Evolutionary conservation across 2,329 filamentous ascomycete genomes (phyloP), one percentile per base, ranked within the genome.

Genomic region (Curvularia hawaiiensis): DNA sequence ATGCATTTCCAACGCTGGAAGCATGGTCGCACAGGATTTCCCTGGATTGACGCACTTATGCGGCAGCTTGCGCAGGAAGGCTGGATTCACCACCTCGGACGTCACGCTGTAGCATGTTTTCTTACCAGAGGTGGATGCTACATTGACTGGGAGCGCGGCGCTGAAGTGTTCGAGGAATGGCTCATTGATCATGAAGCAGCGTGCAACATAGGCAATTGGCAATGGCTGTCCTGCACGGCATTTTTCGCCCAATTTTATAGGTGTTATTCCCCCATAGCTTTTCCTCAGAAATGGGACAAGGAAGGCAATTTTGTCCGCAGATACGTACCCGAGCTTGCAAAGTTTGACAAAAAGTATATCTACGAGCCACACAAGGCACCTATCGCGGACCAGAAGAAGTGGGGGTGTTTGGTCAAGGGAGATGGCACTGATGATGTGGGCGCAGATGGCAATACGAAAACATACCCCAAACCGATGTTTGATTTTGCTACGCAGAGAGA

Each of bases 31-130:
- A 93, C 90, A 0, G 90, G 90, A 0, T 92, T 92, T 60, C 90
- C 90, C 0, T 92, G 88, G 85, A 91, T 93, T 64, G 90, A 93
- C 68, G 89, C 89, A 0, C 79, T 92, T 40, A 92, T 93, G 90
- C 84, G 89, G 1, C 90, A 92, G 73, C 80, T 93, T 14, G 80
- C 82, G 14, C 72, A 80, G 2, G 89, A 92, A 70, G 90, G 90
- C 28, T 93, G 90, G 90, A 90, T 92, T 9, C 90, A 93, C 70
- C 90, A 93, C 70, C 81, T 92, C 0, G 90, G 89, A 2, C 83
- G 90, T 0, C 90, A 93, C 73, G 84, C 87, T n/a, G 87, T 93
- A 0, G 90, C 90, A 0, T 92, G 89, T 70, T 93, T 93, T 71
- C 80, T 93, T n/a, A 92, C 90, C 0, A 80, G 90, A 3, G 90